Evolutionary conservation across 192 early-diverging fungal species (phyloP).

Genomic region (Rhizoclosmatium globosum): DNA sequence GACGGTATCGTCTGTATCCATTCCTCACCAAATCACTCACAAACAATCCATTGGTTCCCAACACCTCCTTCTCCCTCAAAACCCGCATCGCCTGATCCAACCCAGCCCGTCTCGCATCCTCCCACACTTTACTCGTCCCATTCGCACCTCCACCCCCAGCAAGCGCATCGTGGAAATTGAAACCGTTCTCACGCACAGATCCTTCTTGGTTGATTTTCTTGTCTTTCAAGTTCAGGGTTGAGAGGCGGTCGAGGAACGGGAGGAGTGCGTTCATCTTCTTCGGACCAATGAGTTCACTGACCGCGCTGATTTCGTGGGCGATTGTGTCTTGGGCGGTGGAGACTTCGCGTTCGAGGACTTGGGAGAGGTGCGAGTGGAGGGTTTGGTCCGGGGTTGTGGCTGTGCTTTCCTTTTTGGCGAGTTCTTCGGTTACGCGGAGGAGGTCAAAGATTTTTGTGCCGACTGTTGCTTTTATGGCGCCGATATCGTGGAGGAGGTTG

Average conservation of each 20-base stretch:
- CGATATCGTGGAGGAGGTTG: neutral
- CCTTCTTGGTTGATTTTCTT: neutral
- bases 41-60: slow-evolving; percentile 20
- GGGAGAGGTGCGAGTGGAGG: neutral
- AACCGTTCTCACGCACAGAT: neutral
- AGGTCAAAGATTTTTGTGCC: slow-evolving; percentile 34
- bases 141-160: neutral
- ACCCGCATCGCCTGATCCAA: slow-evolving; percentile 9
- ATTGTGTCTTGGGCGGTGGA: neutral
- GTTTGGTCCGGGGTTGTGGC: neutral
- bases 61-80: slow-evolving; percentile 15
- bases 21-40: slow-evolving; percentile 18
- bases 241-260: neutral
- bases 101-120: slow-evolving; percentile 5
- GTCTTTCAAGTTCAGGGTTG: neutral
- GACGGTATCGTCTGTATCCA: slow-evolving; percentile 1
- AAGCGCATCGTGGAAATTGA: neutral
- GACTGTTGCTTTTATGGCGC: neutral
- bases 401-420: slow-evolving; percentile 28
- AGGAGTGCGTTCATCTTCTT: neutral
- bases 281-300: neutral
- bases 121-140: neutral
- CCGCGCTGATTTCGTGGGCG: neutral
- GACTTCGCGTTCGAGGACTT: slow-evolving; percentile 8
- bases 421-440: slow-evolving; percentile 24